A percentile compares a stretch with the other conserved stretches of the same genome.
phyloP scores from a whole-genome alignment of 2,329 filamentous ascomycete genomes.

The Hypomyces perniciosus region DNA sequence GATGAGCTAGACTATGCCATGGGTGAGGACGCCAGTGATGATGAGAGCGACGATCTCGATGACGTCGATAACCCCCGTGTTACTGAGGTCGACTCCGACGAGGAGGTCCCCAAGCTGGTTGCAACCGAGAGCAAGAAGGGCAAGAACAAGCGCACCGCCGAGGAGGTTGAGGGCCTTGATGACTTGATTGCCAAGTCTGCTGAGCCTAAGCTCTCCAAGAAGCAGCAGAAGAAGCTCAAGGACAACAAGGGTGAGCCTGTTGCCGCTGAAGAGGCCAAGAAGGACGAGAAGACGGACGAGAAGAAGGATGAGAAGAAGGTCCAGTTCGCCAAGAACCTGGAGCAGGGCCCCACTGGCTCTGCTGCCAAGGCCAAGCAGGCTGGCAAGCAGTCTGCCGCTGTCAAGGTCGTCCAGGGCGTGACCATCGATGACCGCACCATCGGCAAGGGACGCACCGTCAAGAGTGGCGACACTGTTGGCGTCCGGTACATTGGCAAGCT shows the following conservation, averaged over 20 bases:
- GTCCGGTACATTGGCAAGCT: constrained; percentile 99
- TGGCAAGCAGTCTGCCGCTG: constrained; percentile 49
- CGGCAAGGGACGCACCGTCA: constrained; percentile 75
- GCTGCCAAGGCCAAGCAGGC: constrained; percentile 39
- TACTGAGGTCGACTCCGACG: constrained; percentile 74
- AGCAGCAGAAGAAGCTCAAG: constrained; percentile 96
- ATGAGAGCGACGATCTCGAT: constrained; percentile 72
- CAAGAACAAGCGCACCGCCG: constrained; percentile 92
- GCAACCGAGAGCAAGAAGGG: constrained; percentile 53
- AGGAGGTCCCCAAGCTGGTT: constrained; percentile 62
- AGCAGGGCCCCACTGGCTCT: constrained; percentile 85
- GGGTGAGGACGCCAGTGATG: constrained; percentile 66
- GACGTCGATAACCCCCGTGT: constrained; percentile 73
- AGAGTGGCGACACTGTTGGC: constrained; percentile 83
- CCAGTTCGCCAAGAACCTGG: constrained; percentile 97
- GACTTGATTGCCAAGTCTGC: constrained; percentile 74
- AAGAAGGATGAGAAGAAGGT: constrained; percentile 96
- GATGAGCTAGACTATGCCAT: constrained; percentile 72
- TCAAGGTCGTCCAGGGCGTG: constrained; percentile 81
- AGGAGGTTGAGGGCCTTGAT: constrained; percentile 68
- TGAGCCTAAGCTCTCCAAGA: constrained; percentile 84
- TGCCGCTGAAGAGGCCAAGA: constrained; percentile 52
- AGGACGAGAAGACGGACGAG: constrained; percentile 54
- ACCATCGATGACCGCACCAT: constrained; percentile 94
- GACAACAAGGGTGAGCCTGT: constrained; percentile 94